phyloP scores from a whole-genome alignment of 495 filamentous ascomycete genomes.

The Trichoderma parareesei region DNA sequence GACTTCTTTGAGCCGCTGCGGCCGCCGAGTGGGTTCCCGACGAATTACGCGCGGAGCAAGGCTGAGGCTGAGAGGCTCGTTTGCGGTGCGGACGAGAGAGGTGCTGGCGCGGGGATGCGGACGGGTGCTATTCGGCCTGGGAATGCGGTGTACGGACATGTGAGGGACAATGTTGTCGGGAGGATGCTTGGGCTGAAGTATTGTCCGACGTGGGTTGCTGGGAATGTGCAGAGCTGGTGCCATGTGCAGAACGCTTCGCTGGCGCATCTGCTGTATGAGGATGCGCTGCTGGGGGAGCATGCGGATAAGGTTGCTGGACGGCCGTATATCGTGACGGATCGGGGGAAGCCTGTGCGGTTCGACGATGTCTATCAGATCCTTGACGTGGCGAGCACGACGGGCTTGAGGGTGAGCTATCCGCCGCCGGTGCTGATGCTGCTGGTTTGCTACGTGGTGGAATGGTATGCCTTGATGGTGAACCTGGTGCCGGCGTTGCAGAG shows the following conservation, averaged over 20 bases:
- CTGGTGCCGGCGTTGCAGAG: conserved; percentile 30
- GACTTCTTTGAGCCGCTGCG: conserved; percentile 40
- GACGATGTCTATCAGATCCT: conserved; percentile 25
- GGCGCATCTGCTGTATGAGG: conserved; percentile 49
- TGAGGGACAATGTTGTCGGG: conserved; percentile 37
- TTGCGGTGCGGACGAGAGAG: conserved; percentile 2
- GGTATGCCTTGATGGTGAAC: conserved; percentile 19
- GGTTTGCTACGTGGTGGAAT: conserved; percentile 15
- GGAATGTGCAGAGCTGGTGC: conserved; percentile 47
- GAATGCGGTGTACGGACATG: conserved; percentile 48
- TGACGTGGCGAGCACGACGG: conserved; percentile 19
- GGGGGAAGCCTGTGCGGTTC: conserved; percentile 26
- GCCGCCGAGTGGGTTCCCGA: conserved; percentile 41
- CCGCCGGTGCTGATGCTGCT: conserved; percentile 38
- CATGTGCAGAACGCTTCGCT: conserved; percentile 48
- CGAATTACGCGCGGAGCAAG: conserved; percentile 48
- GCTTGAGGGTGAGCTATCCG: conserved; percentile 24
- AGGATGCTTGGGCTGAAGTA: conserved; percentile 18
- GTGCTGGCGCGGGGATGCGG: conserved; percentile 18
- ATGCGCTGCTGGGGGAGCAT: conserved; percentile 32
- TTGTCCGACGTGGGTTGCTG: conserved; percentile 35
- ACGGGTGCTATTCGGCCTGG: conserved; percentile 50
- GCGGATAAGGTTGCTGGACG: conserved; percentile 33
- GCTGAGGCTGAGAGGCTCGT: conserved; percentile 46
- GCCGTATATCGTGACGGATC: conserved; percentile 35